Conservation (phyloP, 768 basidiomycete species). For the Boletus subparvulus region DNA sequence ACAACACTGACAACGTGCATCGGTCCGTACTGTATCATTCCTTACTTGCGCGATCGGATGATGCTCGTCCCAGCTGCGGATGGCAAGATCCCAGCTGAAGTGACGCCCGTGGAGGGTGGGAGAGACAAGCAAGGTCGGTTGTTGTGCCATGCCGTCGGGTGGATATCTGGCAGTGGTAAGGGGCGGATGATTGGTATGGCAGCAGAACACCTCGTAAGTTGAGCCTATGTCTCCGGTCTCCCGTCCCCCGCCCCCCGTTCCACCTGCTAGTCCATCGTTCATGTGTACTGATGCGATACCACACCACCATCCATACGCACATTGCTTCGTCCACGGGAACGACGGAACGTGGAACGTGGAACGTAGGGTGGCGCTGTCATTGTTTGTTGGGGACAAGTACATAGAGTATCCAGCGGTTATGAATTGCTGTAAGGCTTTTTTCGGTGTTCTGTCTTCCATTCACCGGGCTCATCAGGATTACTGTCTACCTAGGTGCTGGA, state of each 20-base stretch:
- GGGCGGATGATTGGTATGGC: conserved; percentile 1
- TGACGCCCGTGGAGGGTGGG: conserved; percentile 2
- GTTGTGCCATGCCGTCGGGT: conserved; percentile 4
- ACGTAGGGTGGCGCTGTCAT: conserved; percentile 1
- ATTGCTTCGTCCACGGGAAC: too few relatives aligned
- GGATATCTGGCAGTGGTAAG: not conserved
- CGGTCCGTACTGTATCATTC: conserved; percentile 5
- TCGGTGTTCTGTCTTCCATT: not conserved
- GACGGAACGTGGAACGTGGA: too few relatives aligned
- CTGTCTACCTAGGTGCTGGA: not conserved
- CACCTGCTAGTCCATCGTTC: too few relatives aligned
- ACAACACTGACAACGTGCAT: not conserved
- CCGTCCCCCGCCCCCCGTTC: too few relatives aligned
- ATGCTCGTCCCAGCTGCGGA: not conserved
- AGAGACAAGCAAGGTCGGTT: not conserved
- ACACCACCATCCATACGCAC: too few relatives aligned
- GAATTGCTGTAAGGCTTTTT: not conserved
- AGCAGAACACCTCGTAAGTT: conserved; percentile 2
- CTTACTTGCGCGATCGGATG: conserved; percentile 1
- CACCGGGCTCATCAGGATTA: not conserved
- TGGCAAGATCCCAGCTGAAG: not conserved
- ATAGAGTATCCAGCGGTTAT: not conserved
- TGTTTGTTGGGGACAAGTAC: not conserved
- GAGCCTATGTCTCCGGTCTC: not conserved
- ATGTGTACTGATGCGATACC: not conserved